Base-by-base conservation (phyloP, 208 protist genomes). In the Leishmania martiniquensis region DNA sequence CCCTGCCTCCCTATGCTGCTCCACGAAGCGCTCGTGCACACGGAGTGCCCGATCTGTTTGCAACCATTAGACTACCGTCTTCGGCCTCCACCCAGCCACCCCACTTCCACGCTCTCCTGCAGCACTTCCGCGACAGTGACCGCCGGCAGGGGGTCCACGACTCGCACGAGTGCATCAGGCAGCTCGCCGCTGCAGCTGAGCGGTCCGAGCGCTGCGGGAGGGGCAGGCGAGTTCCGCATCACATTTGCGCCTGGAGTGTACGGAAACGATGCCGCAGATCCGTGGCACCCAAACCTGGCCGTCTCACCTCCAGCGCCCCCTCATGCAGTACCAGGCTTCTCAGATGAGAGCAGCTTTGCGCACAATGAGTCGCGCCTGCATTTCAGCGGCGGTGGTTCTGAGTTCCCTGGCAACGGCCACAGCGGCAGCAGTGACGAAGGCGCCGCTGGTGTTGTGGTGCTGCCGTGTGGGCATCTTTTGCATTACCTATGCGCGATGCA, bases 11-110 rank as follows among this genome's bases (percentile, higher is more conserved):
- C 20, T 34, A 74, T 60, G 70, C 70, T 60, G 17, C 52, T 74
- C 34, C 70, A 74, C 52, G 85, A 95, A 49, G 87, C 89, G 20
- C 77, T 97, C 37, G 51, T 81, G 20, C 45, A 68, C 1, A 75
- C 87, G 3, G 91, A 97, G 60, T 97, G 93, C 60, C 84, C 91
- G 34, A 95, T 97, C 67, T 97, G 93, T 67, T 76, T 97, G 68
- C 88, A 94, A 76, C 76, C 86, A 4, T 85, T 97, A 22, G 52
- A 65, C n/a, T 76, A 63, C 34, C 51, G 34, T n/a, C 57, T 77
- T 69, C 37, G 29, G 32, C 60, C 78, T 54, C 75, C 78, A 12
- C 71, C 57, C 0, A 76, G 44, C 17, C 42, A 25, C 39, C 65
- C 39, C 13, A 78, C 34, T 71, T 72, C 55, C 37, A 57, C 55